Conservation (phyloP, 257 asterid genomes). For the Datura wrightii region DNA sequence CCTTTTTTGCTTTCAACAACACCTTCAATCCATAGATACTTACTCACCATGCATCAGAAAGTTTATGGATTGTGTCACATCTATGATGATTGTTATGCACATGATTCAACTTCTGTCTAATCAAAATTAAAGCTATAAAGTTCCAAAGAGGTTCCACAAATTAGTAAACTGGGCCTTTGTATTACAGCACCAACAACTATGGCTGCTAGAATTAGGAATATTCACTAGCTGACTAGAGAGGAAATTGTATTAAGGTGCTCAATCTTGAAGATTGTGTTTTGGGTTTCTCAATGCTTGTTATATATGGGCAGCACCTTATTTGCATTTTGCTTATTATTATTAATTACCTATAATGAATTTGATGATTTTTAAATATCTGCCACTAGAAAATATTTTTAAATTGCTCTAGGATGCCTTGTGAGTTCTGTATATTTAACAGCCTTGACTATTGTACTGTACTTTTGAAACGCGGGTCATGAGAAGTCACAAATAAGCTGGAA, state of each 20-base stretch:
- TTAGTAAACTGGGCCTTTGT: slow-evolving; percentile 1
- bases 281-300: neutral
- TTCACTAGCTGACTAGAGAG: neutral
- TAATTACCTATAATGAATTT: neutral
- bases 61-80: neutral
- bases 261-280: neutral
- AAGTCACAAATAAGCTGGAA: neutral
- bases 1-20: neutral
- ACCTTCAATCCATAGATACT: neutral
- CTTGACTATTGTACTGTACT: neutral
- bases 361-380: neutral
- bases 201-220: neutral
- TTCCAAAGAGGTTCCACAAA: neutral
- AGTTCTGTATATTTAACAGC: neutral
- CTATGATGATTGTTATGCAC: slow-evolving; percentile 17
- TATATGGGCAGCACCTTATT: neutral
- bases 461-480: neutral
- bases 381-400: neutral
- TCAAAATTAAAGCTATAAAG: slow-evolving; percentile 3
- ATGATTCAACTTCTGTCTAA: slow-evolving; percentile 3
- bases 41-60: neutral
- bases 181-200: neutral
- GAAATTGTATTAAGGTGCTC: slow-evolving; percentile 8
- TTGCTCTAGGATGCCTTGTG: slow-evolving; percentile 4
- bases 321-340: neutral